Evolutionary conservation across 805 yeast species (phyloP).

Genomic region (Lachancea mirantina): DNA sequence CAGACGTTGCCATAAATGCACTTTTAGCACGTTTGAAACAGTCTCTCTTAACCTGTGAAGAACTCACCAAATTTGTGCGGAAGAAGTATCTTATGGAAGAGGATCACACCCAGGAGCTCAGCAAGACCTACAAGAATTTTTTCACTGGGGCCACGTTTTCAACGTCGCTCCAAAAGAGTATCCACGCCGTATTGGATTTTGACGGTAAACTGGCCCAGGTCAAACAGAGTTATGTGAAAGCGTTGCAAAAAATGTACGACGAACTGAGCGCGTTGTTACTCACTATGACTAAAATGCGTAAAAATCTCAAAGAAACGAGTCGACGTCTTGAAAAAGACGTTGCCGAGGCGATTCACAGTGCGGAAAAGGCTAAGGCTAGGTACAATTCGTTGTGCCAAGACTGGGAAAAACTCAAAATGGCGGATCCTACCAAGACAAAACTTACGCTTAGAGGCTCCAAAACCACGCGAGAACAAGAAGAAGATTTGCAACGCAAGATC

Average conservation of each 20-base stretch:
- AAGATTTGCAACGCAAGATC: slow-evolving; percentile 74
- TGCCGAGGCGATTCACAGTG: slow-evolving; percentile 68
- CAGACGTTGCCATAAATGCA: slow-evolving; percentile 74
- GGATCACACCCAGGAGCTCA: slow-evolving; percentile 66
- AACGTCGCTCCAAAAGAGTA: slow-evolving; percentile 51
- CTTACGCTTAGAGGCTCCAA: slow-evolving; percentile 74
- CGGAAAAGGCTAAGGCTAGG: slow-evolving; percentile 79
- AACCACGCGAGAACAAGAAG: slow-evolving; percentile 79
- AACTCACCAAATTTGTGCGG: slow-evolving; percentile 69
- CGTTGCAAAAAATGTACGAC: slow-evolving; percentile 77
- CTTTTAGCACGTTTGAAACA: slow-evolving; percentile 69
- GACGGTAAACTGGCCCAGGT: slow-evolving; percentile 74
- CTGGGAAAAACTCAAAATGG: slow-evolving; percentile 68
- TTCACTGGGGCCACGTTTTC: slow-evolving; percentile 19
- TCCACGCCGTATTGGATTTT: slow-evolving; percentile 63
- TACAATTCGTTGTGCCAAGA: slow-evolving; percentile 80
- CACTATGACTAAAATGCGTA: slow-evolving; percentile 66
- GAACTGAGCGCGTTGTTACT: slow-evolving; percentile 67
- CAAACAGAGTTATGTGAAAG: slow-evolving; percentile 68
- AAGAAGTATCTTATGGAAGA: slow-evolving; percentile 73
- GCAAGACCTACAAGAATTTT: slow-evolving; percentile 55
- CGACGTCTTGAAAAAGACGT: slow-evolving; percentile 78
- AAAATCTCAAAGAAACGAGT: slow-evolving; percentile 73
- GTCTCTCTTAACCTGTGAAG: slow-evolving; percentile 75
- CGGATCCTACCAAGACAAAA: slow-evolving; percentile 80